Evolutionary conservation across 192 early-diverging fungal genomes (phyloP).

Genomic region (Rhizoclosmatium globosum): DNA sequence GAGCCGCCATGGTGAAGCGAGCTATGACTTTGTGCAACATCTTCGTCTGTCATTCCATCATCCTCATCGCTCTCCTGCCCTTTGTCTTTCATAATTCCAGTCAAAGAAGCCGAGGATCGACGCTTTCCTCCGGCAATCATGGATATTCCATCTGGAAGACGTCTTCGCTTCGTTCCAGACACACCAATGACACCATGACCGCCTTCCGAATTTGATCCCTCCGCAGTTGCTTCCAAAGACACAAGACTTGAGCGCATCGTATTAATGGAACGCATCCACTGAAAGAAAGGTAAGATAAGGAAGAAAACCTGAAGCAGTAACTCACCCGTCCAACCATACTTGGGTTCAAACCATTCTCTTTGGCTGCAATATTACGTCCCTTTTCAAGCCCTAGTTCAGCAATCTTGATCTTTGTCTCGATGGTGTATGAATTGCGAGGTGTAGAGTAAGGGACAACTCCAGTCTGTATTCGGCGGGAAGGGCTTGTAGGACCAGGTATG

Average conservation of each 20-base stretch:
- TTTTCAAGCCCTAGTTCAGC: slow-evolving; percentile 12
- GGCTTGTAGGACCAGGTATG: background rate
- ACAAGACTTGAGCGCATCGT: background rate
- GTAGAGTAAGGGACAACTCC: background rate
- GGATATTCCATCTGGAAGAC: slow-evolving; percentile 25
- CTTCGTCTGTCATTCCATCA: too few species aligned
- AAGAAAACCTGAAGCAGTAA: background rate
- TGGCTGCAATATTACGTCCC: slow-evolving; percentile 29
- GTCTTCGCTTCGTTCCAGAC: background rate
- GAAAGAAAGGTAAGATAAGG: background rate
- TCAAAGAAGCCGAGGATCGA: background rate
- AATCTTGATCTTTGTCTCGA: slow-evolving; percentile 30
- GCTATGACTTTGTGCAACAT: background rate
- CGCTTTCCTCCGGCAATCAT: slow-evolving; percentile 21
- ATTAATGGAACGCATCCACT: slow-evolving; percentile 35
- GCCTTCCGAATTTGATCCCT: background rate
- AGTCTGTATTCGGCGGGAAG: background rate
- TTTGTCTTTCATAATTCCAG: background rate
- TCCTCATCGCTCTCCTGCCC: background rate
- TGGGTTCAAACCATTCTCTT: slow-evolving; percentile 28
- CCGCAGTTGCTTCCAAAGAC: background rate
- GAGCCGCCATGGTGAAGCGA: background rate
- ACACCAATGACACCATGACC: background rate
- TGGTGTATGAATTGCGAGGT: slow-evolving; percentile 30
- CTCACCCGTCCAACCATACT: slow-evolving; percentile 36